These are phyloP conservation scores for Byssochlamys sp. DNA, from an alignment of 2,329 filamentous ascomycete species.

Conservation along the genomic window DNA sequence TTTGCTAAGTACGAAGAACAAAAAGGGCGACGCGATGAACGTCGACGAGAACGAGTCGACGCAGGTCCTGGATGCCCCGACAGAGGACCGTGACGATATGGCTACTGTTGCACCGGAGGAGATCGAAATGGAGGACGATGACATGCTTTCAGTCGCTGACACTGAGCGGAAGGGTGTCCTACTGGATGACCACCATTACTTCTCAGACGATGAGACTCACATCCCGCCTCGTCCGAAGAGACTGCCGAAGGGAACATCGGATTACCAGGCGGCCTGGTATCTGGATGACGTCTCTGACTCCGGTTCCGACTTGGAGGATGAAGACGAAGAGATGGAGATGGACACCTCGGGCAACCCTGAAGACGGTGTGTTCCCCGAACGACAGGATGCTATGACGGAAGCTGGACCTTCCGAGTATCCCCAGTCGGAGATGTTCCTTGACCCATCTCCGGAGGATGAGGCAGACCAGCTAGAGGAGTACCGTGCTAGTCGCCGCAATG, in stretches of 20 bases:
- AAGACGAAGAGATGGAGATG: slow-evolving; percentile 44
- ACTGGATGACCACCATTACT: slow-evolving; percentile 95
- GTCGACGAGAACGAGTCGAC: slow-evolving; percentile 48
- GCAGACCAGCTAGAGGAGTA: slow-evolving; percentile 73
- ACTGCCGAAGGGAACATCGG: slow-evolving; percentile 81
- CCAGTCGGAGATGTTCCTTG: slow-evolving; percentile 83
- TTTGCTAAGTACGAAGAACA: slow-evolving; percentile 46
- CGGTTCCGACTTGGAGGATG: slow-evolving; percentile 69
- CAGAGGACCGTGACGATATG: slow-evolving; percentile 71
- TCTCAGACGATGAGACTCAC: slow-evolving; percentile 71
- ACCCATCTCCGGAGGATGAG: slow-evolving; percentile 70
- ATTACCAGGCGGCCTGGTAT: slow-evolving; percentile 92
- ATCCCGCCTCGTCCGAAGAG: slow-evolving; percentile 56
- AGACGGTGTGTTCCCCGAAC: slow-evolving; percentile 60
- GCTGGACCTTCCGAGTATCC: slow-evolving; percentile 79
- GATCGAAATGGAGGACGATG: slow-evolving; percentile 63
- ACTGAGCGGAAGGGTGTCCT: slow-evolving; percentile 72
- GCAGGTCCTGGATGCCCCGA: slow-evolving; percentile 59
- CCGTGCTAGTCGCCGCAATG: slow-evolving; percentile 64
- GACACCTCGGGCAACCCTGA: slow-evolving; percentile 59
- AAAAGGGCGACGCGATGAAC: slow-evolving; percentile 54
- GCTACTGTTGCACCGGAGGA: slow-evolving; percentile 80
- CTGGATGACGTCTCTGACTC: slow-evolving; percentile 71
- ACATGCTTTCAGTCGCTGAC: slow-evolving; percentile 42
- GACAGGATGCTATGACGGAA: slow-evolving; percentile 56